Evolutionary conservation across 306 rosid genomes (phyloP).

Genomic region (Alnus rubra): DNA sequence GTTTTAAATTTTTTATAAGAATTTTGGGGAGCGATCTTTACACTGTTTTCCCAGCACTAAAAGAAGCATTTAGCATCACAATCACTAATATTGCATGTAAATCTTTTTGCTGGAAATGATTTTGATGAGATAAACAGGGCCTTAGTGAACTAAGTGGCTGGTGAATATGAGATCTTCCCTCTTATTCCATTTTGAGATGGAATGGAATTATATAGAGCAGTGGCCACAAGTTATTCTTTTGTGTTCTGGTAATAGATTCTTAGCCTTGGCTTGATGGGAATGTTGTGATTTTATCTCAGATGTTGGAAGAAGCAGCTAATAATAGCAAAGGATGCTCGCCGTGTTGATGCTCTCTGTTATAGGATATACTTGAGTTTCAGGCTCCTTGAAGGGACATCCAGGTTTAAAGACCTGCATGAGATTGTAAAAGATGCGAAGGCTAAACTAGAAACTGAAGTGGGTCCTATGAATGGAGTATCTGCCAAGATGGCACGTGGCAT

Average conservation of each 20-base stretch:
- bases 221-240: slow-evolving; percentile 13
- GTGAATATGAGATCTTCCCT: background rate
- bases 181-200: slow-evolving; percentile 13
- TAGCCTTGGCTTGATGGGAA: slow-evolving; percentile 28
- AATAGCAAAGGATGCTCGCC: slow-evolving; percentile 93
- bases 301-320: slow-evolving; percentile 94
- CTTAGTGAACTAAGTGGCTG: slow-evolving; percentile 6
- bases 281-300: slow-evolving; percentile 46
- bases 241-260: slow-evolving; percentile 17
- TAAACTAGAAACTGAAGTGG: slow-evolving; percentile 88
- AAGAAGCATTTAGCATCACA: background rate
- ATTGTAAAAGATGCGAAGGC: slow-evolving; percentile 78
- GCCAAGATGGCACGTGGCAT: slow-evolving; percentile 96
- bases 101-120: background rate
- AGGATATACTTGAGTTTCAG: slow-evolving; percentile 92
- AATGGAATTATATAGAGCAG: slow-evolving; percentile 6
- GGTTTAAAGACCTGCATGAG: slow-evolving; percentile 83
- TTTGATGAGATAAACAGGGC: background rate
- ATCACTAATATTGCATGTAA: background rate
- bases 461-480: slow-evolving; percentile 85
- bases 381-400: slow-evolving; percentile 79
- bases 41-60: background rate
- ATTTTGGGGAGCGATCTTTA: background rate
- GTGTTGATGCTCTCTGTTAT: slow-evolving; percentile 84
- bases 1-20: background rate